Base-by-base conservation (phyloP, 345 rosid species). In the Heritiera fomes region DNA sequence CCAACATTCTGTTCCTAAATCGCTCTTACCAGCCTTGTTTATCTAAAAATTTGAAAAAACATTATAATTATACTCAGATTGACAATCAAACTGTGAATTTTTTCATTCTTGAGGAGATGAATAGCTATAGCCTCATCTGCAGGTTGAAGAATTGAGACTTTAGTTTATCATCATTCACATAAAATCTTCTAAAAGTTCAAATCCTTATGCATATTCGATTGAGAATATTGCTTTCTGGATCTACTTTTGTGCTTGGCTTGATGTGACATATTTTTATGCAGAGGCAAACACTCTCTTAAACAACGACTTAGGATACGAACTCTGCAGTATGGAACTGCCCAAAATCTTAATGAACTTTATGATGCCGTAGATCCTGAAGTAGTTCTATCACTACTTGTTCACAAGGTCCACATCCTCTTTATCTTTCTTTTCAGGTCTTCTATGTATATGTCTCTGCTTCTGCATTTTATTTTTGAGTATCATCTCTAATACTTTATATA, bases 341-440 rank as follows among this genome's bases (percentile, higher is more conserved):
- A 85, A 60, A 92, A 91, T 85, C 84, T 89, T 73, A 87, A 85
- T 82, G 98, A 94, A 81, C 87, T 94, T 75, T 94, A 92, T 75
- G 97, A 92, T 82, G 88, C 87, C 85, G 95, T 94, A 67, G 97
- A 92, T 83, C 88, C 91, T 75, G 99, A 94, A 91, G 92, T 81
- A 28, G 91, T 96, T 81, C 88, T 96, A 63, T 90, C 95, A 6
- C 79, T 94, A 79, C 99, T 94, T 66, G 95, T 96, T 82, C 99
- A 96, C 86, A 94, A 92, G 97, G 99, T 94, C 79, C 68, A n/a
- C 43, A 34, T 64, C 40, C 50, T 65, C 3, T 69, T 11, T 70
- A 14, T 80, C 70, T 75, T 52, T 55, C 28, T 5, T 72, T 15
- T 53, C 2, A 1, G 4, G 58, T 53, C 15, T 53, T 53, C n/a